Evolutionary conservation across 2,329 filamentous ascomycete species (phyloP).

Genomic region (Talaromyces sp.): DNA sequence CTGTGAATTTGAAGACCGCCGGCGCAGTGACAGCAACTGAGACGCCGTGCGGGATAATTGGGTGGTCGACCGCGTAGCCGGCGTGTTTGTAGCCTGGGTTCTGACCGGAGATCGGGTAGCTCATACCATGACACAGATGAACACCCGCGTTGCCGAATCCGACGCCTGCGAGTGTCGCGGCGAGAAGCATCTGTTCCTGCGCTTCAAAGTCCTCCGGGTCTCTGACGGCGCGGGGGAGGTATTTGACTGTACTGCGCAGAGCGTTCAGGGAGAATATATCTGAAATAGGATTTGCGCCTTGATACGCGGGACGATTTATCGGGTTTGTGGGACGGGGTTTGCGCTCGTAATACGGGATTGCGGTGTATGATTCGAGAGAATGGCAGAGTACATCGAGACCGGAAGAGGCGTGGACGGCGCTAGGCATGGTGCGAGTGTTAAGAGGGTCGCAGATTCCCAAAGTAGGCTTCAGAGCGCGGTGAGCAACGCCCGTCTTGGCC

Average conservation of each 20-base stretch:
- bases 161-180: slow-evolving; percentile 88
- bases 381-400: slow-evolving; percentile 95
- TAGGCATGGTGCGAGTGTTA: slow-evolving; percentile 94
- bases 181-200: slow-evolving; percentile 91
- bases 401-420: slow-evolving; percentile 85
- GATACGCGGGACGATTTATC: slow-evolving; percentile 86
- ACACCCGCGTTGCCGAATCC: slow-evolving; percentile 98
- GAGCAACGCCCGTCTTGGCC: slow-evolving; percentile 93
- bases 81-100: slow-evolving; percentile 85
- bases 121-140: slow-evolving; percentile 88
- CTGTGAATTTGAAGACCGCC: slow-evolving; percentile 91
- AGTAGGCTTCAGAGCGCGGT: slow-evolving; percentile 91
- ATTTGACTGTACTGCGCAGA: slow-evolving; percentile 79
- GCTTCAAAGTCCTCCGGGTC: slow-evolving; percentile 91
- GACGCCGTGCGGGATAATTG: slow-evolving; percentile 93
- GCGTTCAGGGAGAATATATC: slow-evolving; percentile 94
- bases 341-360: slow-evolving; percentile 88
- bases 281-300: slow-evolving; percentile 95
- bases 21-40: slow-evolving; percentile 91
- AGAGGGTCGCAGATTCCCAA: slow-evolving; percentile 81
- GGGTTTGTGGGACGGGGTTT: slow-evolving; percentile 82
- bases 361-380: slow-evolving; percentile 93
- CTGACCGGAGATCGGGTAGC: slow-evolving; percentile 92
- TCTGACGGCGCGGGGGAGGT: slow-evolving; percentile 79
- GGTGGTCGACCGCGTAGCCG: slow-evolving; percentile 72